Conservation (phyloP, 352 stramenopile genomes). For the Phytophthora vignae region DNA sequence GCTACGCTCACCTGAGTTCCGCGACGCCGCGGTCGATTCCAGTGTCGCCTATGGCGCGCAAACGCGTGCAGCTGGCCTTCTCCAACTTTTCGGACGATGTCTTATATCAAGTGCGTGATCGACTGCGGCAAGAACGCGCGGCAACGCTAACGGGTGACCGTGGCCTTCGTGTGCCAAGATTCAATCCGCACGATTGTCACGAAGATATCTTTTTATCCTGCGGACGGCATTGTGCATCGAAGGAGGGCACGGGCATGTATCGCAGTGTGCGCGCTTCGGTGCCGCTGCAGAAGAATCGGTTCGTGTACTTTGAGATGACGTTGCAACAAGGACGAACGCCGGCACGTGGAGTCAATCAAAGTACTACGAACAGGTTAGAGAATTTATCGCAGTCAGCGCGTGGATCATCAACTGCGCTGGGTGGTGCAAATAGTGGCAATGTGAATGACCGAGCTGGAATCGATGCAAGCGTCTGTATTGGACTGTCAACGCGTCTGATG, state of each 20-base stretch:
- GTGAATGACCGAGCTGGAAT: constrained; percentile 32
- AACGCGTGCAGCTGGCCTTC: constrained; percentile 80
- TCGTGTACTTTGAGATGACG: constrained; percentile 90
- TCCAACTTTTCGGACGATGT: constrained; percentile 88
- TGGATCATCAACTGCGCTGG: constrained; percentile 10
- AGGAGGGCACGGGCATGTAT: constrained; percentile 78
- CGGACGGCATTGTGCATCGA: constrained; percentile 82
- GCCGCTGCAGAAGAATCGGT: constrained; percentile 67
- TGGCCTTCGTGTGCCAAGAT: constrained; percentile 68
- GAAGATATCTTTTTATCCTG: constrained; percentile 90
- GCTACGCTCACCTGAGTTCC: constrained; percentile 53
- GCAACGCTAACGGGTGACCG: constrained; percentile 72
- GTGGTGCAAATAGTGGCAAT: background rate
- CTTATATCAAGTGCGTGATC: constrained; percentile 83
- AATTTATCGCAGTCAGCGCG: constrained; percentile 19
- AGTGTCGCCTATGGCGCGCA: constrained; percentile 73
- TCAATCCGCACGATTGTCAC: constrained; percentile 84
- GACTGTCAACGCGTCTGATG: constrained; percentile 78
- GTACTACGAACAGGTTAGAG: constrained; percentile 18
- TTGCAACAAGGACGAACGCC: constrained; percentile 57
- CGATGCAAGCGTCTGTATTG: constrained; percentile 82
- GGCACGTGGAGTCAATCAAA: constrained; percentile 28
- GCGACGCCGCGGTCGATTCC: constrained; percentile 86
- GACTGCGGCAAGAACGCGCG: constrained; percentile 75
- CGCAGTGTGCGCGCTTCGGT: constrained; percentile 77